These are phyloP conservation scores for Geosiphon pyriformis DNA, from an alignment of 192 early-diverging fungal species.

Conservation along the genomic window DNA sequence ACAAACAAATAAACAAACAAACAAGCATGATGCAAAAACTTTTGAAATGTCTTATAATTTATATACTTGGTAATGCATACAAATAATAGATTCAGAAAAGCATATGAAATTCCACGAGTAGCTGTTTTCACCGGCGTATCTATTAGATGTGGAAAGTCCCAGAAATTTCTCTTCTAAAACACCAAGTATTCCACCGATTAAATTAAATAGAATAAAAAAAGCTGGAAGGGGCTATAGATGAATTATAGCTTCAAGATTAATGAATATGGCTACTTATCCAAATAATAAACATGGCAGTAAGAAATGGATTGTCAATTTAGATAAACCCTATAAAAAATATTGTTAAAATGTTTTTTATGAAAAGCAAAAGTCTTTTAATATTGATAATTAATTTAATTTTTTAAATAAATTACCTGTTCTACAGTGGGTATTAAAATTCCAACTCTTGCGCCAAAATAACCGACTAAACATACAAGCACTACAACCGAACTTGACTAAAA, in stretches of 20 bases:
- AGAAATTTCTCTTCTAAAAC: constrained; percentile 12
- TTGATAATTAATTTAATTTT: background rate
- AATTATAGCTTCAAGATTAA: constrained; percentile 7
- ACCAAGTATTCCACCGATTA: constrained; percentile 9
- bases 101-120: constrained; percentile 17
- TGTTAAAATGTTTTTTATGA: background rate
- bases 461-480: background rate
- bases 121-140: background rate
- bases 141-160: background rate
- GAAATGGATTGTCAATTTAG: constrained; percentile 14
- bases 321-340: constrained; percentile 2
- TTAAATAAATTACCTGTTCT: background rate
- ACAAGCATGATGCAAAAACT: too few species aligned
- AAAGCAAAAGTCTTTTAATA: background rate
- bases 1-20: background rate
- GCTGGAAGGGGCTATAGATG: constrained; percentile 15
- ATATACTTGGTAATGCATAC: constrained; percentile 10
- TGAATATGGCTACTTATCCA: constrained; percentile 11
- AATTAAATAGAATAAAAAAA: constrained; percentile 4
- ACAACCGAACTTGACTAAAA: background rate
- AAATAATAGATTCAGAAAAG: constrained; percentile 13
- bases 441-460: background rate
- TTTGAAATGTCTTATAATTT: too few species aligned
- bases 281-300: constrained; percentile 22
- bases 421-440: background rate